Evolutionary conservation across 2,329 filamentous ascomycete species (phyloP).

Genomic region (Ascocoryne sarcoides): DNA sequence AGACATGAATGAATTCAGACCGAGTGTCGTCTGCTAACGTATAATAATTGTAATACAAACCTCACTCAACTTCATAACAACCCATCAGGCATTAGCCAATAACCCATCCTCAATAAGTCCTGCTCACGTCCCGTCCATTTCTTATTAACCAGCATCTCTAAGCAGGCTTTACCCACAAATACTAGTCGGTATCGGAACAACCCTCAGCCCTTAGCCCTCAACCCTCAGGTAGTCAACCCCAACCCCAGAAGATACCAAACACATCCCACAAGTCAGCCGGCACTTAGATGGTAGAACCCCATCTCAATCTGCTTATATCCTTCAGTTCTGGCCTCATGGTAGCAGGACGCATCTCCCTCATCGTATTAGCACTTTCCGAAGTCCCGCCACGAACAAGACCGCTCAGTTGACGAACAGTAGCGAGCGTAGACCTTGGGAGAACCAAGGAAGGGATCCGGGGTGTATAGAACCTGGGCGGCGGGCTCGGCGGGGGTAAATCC

Average conservation of each 20-base stretch:
- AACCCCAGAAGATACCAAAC: background rate
- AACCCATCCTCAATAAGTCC: no score
- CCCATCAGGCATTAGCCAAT: no score
- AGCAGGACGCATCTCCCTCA: background rate
- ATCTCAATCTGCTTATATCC: conserved; percentile 24
- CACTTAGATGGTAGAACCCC: conserved; percentile 17
- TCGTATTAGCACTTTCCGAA: conserved; percentile 1
- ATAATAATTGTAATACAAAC: no score
- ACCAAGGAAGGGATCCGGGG: conserved; percentile 14
- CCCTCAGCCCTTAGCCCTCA: no score
- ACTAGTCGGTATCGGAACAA: no score
- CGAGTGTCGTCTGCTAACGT: no score
- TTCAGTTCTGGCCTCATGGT: conserved; percentile 9
- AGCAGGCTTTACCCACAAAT: no score
- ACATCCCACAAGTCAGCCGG: background rate
- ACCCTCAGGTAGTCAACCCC: no score
- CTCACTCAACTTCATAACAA: no score
- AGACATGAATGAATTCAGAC: no score
- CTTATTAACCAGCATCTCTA: no score
- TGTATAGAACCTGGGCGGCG: conserved; percentile 4
- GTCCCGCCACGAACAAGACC: conserved; percentile 8
- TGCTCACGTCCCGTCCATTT: no score
- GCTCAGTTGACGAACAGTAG: conserved; percentile 12
- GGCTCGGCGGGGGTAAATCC: conserved; percentile 5
- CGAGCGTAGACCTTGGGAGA: conserved; percentile 16